Percentiles rank a stretch among this genome's conserved stretches.
phyloP scores from a whole-genome alignment of 352 stramenopile species.

The Pythium rishiriense region DNA sequence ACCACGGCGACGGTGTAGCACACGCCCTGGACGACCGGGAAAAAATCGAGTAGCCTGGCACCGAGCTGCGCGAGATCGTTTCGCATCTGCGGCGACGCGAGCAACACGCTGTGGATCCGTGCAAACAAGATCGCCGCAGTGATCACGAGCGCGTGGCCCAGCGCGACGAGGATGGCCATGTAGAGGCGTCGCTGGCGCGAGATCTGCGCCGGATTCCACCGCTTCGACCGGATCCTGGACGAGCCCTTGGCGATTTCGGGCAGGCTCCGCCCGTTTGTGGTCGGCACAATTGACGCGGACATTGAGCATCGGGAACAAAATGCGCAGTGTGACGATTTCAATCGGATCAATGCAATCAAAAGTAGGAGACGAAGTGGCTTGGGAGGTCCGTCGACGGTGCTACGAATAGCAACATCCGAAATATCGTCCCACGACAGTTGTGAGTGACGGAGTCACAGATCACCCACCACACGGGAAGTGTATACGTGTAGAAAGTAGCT shows the following conservation, averaged over 20 bases:
- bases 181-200: not conserved
- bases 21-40: not conserved
- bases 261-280: not conserved
- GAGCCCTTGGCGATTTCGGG: no score
- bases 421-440: no score
- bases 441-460: no score
- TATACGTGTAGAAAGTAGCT: no score
- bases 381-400: not conserved
- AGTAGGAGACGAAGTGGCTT: not conserved
- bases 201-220: not conserved
- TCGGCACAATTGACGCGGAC: not conserved
- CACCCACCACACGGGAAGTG: no score
- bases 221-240: not conserved
- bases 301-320: not conserved
- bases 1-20: not conserved
- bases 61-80: not conserved
- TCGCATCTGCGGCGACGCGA: not conserved
- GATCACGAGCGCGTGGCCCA: conserved; percentile 9
- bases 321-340: not conserved
- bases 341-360: not conserved
- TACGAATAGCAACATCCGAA: not conserved
- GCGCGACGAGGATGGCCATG: not conserved
- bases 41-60: not conserved
- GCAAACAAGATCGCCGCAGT: not conserved
- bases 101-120: not conserved